A percentile compares a stretch with the other conserved stretches of the same genome.
phyloP scores from a whole-genome alignment of 2,329 filamentous ascomycete species.

The Ophiostoma fasciatum region DNA sequence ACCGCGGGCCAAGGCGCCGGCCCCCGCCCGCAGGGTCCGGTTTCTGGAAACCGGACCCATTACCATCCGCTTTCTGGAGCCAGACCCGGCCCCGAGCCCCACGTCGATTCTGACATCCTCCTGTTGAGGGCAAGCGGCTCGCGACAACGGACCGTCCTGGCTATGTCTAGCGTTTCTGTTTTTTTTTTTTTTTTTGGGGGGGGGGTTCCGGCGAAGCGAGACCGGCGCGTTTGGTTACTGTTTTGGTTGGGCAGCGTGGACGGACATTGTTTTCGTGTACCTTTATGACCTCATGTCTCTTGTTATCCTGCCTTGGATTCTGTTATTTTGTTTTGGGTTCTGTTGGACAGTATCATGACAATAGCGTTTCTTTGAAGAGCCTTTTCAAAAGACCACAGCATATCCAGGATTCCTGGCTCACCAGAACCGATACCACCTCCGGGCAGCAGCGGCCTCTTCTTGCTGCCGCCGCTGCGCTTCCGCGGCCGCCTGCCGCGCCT shows the following conservation, averaged over 20 bases:
- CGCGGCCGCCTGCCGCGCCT: constrained; percentile 25
- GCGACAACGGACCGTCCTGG: too few species aligned
- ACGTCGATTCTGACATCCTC: constrained; percentile 19
- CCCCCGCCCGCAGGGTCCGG: constrained; percentile 6
- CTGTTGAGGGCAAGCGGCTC: constrained; percentile 24
- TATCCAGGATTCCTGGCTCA: constrained; percentile 18
- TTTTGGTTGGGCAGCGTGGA: background rate
- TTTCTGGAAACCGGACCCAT: constrained; percentile 10
- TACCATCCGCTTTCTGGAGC: constrained; percentile 10
- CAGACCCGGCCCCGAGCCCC: constrained; percentile 7
- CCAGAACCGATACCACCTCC: constrained; percentile 44
- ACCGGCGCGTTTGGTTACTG: too few species aligned
- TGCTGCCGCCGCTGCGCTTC: constrained; percentile 21
- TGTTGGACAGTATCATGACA: too few species aligned
- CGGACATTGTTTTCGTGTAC: too few species aligned
- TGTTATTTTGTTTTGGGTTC: constrained; percentile 37
- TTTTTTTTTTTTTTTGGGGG: background rate
- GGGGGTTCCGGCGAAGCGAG: background rate
- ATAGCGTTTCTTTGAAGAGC: too few species aligned
- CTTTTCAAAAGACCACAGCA: too few species aligned
- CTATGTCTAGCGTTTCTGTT: background rate
- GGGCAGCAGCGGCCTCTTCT: constrained; percentile 19
- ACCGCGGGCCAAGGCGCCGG: too few species aligned
- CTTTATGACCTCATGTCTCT: background rate
- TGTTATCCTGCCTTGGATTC: constrained; percentile 11